A percentile compares a stretch with the other conserved stretches of the same genome.
These are phyloP conservation scores for Dioszegia aurantiaca DNA, from an alignment of 768 basidiomycete genomes.

Conservation along the genomic window DNA sequence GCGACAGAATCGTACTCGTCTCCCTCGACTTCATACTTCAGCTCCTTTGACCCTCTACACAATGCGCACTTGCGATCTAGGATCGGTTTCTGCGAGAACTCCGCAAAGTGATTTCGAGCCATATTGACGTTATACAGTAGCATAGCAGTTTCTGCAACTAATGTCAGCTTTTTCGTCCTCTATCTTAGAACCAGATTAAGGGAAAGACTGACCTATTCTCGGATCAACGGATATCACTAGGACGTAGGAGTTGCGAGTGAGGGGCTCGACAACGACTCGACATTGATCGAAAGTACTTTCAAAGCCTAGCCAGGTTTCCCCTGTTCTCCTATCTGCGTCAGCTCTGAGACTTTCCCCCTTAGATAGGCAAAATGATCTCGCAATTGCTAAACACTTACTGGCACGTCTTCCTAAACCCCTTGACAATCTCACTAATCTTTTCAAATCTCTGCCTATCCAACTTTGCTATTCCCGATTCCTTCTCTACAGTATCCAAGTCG, in stretches of 20 bases:
- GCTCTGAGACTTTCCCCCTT: no score
- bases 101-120: constrained; percentile 81
- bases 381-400: constrained; percentile 56
- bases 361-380: no score
- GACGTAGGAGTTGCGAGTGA: constrained; percentile 91
- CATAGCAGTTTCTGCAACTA: constrained; percentile 73
- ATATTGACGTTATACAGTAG: constrained; percentile 82
- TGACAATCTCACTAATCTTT: constrained; percentile 73
- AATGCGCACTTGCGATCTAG: constrained; percentile 44
- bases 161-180: constrained; percentile 9
- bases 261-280: constrained; percentile 64
- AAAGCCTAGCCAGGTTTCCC: constrained; percentile 42
- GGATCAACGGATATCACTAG: constrained; percentile 85
- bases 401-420: constrained; percentile 90
- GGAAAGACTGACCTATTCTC: constrained; percentile 70
- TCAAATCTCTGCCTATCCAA: constrained; percentile 55
- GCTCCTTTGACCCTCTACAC: constrained; percentile 33
- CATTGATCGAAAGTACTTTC: constrained; percentile 48
- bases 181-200: background rate
- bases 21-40: constrained; percentile 38
- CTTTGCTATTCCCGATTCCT: constrained; percentile 49
- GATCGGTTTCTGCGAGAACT: constrained; percentile 55
- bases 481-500: constrained; percentile 49
- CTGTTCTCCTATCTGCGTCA: constrained; percentile 24
- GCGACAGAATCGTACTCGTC: constrained; percentile 35